Evolutionary conservation across 2,329 filamentous ascomycete species (phyloP).

Genomic region (Colletotrichum higginsianum): DNA sequence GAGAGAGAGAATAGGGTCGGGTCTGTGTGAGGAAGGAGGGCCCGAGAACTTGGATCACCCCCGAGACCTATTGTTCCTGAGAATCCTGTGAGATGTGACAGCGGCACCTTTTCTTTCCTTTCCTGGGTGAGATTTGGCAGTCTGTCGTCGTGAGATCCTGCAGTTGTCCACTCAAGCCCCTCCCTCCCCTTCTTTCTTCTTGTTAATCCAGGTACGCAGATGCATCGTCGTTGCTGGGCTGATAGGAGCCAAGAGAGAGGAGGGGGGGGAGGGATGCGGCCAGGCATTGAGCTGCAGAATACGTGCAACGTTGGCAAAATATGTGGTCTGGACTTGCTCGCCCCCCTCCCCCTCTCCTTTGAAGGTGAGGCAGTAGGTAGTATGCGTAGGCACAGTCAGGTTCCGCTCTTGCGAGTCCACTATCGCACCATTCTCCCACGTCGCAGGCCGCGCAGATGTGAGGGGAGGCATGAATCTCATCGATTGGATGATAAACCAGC

Average conservation of each 20-base stretch:
- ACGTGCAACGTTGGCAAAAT: not conserved
- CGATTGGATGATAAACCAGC: not conserved
- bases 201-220: not conserved
- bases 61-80: constrained; percentile 17
- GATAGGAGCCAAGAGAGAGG: not conserved
- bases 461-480: not conserved
- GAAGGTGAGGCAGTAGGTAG: not conserved
- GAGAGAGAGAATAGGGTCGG: not conserved
- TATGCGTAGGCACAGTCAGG: not conserved
- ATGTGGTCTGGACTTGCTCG: not conserved
- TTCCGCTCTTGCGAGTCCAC: not conserved
- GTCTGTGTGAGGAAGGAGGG: not conserved
- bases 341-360: no score
- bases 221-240: not conserved
- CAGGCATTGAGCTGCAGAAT: not conserved
- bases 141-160: constrained; percentile 37
- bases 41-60: constrained; percentile 4
- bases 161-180: constrained; percentile 13
- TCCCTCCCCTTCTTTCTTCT: not conserved
- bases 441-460: no score
- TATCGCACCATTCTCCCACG: not conserved
- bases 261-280: not conserved
- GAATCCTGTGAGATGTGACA: constrained; percentile 28
- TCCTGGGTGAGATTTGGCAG: constrained; percentile 18
- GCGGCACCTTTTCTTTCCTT: not conserved